phyloP scores from a whole-genome alignment of 2,329 filamentous ascomycete genomes.

The Periconia sp. region DNA sequence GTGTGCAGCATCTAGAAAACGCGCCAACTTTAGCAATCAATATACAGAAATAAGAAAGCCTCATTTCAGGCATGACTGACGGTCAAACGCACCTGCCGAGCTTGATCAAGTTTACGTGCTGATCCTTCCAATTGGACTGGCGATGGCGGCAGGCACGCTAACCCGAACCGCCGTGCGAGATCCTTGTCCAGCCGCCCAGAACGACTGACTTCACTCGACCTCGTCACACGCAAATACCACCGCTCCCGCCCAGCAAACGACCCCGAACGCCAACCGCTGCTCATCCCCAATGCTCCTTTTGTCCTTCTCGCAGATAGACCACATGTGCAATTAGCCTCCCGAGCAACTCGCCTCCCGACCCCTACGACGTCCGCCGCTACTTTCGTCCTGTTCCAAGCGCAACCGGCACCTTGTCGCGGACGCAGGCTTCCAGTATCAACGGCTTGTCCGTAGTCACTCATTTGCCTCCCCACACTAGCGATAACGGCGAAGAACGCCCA shows the following conservation, averaged over 20 bases:
- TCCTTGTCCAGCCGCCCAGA: slow-evolving; percentile 13
- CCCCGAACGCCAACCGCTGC: slow-evolving; percentile 18
- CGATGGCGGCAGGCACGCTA: slow-evolving; percentile 25
- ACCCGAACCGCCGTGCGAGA: slow-evolving; percentile 19
- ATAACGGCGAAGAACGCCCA: slow-evolving; percentile 31
- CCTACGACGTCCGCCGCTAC: slow-evolving; percentile 28
- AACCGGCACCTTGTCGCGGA: slow-evolving; percentile 53
- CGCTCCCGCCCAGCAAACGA: not conserved
- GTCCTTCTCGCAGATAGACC: slow-evolving; percentile 28
- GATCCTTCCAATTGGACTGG: slow-evolving; percentile 12
- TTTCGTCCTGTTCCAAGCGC: slow-evolving; percentile 24
- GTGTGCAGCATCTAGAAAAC: not conserved
- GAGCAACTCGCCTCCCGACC: slow-evolving; percentile 34
- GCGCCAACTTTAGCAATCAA: not conserved
- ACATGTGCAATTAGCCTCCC: slow-evolving; percentile 33
- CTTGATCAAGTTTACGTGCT: not conserved
- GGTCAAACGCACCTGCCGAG: not conserved
- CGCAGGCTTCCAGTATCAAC: slow-evolving; percentile 48
- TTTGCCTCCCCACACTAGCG: slow-evolving; percentile 40
- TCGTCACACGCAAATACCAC: slow-evolving; percentile 17
- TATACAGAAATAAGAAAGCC: slow-evolving; percentile 2
- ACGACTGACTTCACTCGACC: slow-evolving; percentile 18
- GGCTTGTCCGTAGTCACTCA: slow-evolving; percentile 54
- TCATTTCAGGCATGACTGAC: too few species aligned
- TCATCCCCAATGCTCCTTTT: slow-evolving; percentile 34